Conservation (phyloP, 2,329 filamentous ascomycete species). For the Aspergillus neoniger region DNA sequence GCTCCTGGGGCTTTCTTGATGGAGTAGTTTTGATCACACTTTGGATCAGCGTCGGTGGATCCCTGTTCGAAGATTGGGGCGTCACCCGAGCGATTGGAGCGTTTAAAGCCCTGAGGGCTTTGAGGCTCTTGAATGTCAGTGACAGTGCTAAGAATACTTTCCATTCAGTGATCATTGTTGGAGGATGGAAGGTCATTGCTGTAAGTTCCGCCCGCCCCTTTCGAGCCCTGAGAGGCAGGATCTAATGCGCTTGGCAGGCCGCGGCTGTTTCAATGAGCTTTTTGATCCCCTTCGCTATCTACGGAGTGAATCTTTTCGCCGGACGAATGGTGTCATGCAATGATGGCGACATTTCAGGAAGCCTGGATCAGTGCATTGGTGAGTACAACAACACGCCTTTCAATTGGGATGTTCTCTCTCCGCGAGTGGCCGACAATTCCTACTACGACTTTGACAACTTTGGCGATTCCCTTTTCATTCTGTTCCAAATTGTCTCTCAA, state of each 20-base stretch:
- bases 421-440: conserved; percentile 76
- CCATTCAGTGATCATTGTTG: conserved; percentile 91
- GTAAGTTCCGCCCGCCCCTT: conserved; percentile 48
- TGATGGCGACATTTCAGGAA: conserved; percentile 61
- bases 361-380: conserved; percentile 71
- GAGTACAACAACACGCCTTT: conserved; percentile 78
- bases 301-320: conserved; percentile 89
- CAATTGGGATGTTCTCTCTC: conserved; percentile 81
- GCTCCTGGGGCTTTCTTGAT: conserved; percentile 96
- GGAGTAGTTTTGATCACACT: conserved; percentile 86
- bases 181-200: conserved; percentile 90
- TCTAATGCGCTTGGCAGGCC: conserved; percentile 50
- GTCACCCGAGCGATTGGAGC: conserved; percentile 90
- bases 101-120: conserved; percentile 91
- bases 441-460: conserved; percentile 96
- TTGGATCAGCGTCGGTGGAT: conserved; percentile 90
- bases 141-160: conserved; percentile 95
- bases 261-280: conserved; percentile 93
- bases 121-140: conserved; percentile 90
- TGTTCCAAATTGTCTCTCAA: conserved; percentile 98
- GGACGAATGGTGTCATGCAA: conserved; percentile 81
- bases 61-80: conserved; percentile 76
- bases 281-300: conserved; percentile 94
- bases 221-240: neutral
- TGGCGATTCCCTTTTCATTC: conserved; percentile 86